A percentile compares a stretch with the other conserved stretches of the same genome.
Conservation (phyloP, 768 basidiomycete genomes). For the Mrakia blollopis region DNA sequence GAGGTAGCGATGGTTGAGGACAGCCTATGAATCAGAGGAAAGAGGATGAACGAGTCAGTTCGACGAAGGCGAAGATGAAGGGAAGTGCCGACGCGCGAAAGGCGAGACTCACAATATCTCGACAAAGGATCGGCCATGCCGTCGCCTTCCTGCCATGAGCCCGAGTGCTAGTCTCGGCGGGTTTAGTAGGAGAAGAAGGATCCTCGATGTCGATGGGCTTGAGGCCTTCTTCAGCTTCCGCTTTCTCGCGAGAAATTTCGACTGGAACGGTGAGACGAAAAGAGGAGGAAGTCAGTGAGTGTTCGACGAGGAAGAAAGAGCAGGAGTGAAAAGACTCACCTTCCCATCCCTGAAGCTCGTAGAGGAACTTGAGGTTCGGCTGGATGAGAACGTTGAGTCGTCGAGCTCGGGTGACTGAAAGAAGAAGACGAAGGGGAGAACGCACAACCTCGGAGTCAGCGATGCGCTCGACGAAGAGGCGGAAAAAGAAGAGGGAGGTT, state of each 20-base stretch:
- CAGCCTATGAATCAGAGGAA: not conserved
- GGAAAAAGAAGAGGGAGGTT: not conserved
- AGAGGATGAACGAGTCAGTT: not conserved
- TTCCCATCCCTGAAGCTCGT: slow-evolving; percentile 93
- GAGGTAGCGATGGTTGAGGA: slow-evolving; percentile 30
- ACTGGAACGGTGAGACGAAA: slow-evolving; percentile 9
- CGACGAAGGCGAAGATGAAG: not conserved
- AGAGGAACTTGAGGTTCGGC: slow-evolving; percentile 92
- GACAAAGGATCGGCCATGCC: slow-evolving; percentile 25
- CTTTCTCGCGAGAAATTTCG: slow-evolving; percentile 31
- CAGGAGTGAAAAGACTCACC: slow-evolving; percentile 36
- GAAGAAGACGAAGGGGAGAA: slow-evolving; percentile 45
- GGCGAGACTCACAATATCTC: slow-evolving; percentile 22
- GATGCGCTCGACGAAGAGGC: not conserved
- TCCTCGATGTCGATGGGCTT: slow-evolving; percentile 4
- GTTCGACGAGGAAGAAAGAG: not conserved
- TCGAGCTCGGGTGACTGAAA: slow-evolving; percentile 54
- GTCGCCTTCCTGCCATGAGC: slow-evolving; percentile 25
- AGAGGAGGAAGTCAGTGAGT: not conserved
- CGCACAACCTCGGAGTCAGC: not conserved
- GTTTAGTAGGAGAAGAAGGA: not conserved
- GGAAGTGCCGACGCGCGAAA: not conserved
- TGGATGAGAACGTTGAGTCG: slow-evolving; percentile 78
- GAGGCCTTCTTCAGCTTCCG: slow-evolving; percentile 13
- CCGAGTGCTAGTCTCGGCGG: not conserved